These are phyloP conservation scores for Rhodomyrtus psidioides DNA, from an alignment of 441 rosid species.

Conservation along the genomic window DNA sequence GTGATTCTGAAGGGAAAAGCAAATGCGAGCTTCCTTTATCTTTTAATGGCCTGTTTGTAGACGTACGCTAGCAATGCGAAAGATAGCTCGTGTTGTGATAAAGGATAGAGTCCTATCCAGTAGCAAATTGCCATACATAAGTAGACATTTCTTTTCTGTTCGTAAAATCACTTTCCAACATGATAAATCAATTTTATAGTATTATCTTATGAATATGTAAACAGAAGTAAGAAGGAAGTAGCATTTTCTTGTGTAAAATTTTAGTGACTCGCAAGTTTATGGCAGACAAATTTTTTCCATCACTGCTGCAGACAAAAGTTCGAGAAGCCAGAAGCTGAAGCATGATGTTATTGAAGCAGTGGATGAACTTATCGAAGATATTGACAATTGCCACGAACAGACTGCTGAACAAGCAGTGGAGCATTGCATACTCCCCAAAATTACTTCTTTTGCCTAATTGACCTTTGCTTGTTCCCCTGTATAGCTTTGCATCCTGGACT, in stretches of 20 bases:
- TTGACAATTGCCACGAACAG: conserved; percentile 84
- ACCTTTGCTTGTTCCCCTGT: not conserved
- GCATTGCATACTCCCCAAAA: conserved; percentile 99
- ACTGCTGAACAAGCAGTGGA: conserved; percentile 94
- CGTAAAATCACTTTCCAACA: not conserved
- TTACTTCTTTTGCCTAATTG: conserved; percentile 22
- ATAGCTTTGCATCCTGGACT: not conserved
- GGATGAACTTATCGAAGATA: conserved; percentile 86
- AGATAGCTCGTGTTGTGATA: not conserved
- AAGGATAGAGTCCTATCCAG: not conserved
- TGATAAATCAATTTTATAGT: no score
- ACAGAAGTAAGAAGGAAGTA: not conserved
- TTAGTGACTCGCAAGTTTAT: not conserved
- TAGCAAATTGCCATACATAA: not conserved
- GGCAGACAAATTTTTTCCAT: conserved; percentile 12
- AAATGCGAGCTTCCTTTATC: conserved; percentile 39
- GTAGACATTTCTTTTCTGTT: not conserved
- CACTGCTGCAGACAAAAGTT: conserved; percentile 87
- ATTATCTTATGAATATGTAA: not conserved
- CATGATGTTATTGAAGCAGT: conserved; percentile 96
- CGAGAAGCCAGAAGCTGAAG: conserved; percentile 79
- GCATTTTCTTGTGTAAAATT: not conserved
- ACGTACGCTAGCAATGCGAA: no score
- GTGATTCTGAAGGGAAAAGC: conserved; percentile 96
- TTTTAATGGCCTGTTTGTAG: not conserved